These are phyloP conservation scores for Pseudocercospora crystallina DNA, from an alignment of 2,329 filamentous ascomycete genomes.

Conservation along the genomic window DNA sequence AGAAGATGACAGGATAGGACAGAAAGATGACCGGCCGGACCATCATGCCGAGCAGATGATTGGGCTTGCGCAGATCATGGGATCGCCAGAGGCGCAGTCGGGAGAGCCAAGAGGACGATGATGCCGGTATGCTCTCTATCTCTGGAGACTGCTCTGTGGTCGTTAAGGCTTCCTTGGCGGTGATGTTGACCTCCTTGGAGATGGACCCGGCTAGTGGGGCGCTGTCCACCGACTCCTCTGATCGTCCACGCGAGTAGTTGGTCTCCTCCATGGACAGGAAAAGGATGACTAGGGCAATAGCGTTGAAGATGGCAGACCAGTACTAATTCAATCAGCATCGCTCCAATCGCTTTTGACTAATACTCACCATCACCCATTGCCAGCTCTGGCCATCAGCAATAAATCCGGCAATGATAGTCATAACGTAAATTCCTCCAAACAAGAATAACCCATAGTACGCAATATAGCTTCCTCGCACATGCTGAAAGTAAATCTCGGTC, in stretches of 20 bases:
- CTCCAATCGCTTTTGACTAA: neutral
- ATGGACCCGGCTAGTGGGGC: neutral
- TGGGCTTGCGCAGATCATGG: constrained; percentile 33
- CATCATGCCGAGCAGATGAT: constrained; percentile 30
- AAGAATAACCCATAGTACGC: constrained; percentile 28
- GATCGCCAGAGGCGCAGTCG: constrained; percentile 35
- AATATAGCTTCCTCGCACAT: constrained; percentile 33
- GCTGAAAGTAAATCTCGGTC: constrained; percentile 33
- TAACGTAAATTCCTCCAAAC: constrained; percentile 26
- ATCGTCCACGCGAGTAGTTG: constrained; percentile 44
- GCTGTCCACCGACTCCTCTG: constrained; percentile 4
- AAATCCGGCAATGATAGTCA: constrained; percentile 51
- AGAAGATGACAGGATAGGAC: constrained; percentile 42
- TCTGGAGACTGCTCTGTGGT: constrained; percentile 2
- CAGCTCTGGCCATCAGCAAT: constrained; percentile 51
- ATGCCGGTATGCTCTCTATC: constrained; percentile 5
- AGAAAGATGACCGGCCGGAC: constrained; percentile 36
- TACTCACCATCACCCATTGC: constrained; percentile 45
- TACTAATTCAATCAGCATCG: neutral
- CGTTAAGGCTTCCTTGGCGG: no score
- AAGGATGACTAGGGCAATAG: constrained; percentile 49
- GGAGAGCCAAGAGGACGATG: constrained; percentile 31
- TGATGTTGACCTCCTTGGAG: no score
- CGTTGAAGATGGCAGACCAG: constrained; percentile 54
- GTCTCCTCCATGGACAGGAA: constrained; percentile 64